Base-by-base conservation (phyloP, 805 yeast genomes). In the Starmerella etchellsii region DNA sequence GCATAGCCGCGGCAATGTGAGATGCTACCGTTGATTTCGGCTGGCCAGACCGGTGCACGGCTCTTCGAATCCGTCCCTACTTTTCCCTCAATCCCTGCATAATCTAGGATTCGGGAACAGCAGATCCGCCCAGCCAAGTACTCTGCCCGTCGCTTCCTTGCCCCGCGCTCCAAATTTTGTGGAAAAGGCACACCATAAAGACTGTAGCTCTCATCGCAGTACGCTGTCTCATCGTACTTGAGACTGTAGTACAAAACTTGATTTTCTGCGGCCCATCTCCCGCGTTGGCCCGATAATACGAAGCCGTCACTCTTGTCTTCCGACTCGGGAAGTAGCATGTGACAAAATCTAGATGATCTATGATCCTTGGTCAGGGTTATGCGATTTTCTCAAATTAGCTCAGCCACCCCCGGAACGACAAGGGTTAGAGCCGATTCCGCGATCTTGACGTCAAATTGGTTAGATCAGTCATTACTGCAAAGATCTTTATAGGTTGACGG, bases 11-110 rank as follows among this genome's bases (percentile, higher is more conserved):
- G 34, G 19, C 39, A 18, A 22, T 45, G 48, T 5, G 48, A 29
- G 13, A 45, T 45, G 35, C 43, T 41, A 14, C 48, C 48, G 3
- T 20, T 20, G 5, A 23, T 10, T 1, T 36, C 38, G 2, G 18
- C 22, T 6, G 48, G 48, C 48, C 48, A 45, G 13, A 15, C 26
- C 6, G 48, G 48, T 18, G 26, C 31, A 1, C 48, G 33, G 6
- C 31, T 31, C 7, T 40, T 37, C 26, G 19, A 30, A 3, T 11
- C 8, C 5, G 30, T 22, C n/a, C 8, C 16, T 2, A 39, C 46
- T 18, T 25, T 30, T 3, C 16, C 27, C 3, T 20, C 11, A 2
- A 34, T 22, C 8, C 36, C 36, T 16, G 35, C 15, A 9, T 22
- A 3, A 1, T 24, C 16, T 24, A 45, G 23, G 11, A 29, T 11